Evolutionary conservation across 805 yeast genomes (phyloP), one percentile per base, ranked within the genome.

Genomic region (Metschnikowia hibisci): DNA sequence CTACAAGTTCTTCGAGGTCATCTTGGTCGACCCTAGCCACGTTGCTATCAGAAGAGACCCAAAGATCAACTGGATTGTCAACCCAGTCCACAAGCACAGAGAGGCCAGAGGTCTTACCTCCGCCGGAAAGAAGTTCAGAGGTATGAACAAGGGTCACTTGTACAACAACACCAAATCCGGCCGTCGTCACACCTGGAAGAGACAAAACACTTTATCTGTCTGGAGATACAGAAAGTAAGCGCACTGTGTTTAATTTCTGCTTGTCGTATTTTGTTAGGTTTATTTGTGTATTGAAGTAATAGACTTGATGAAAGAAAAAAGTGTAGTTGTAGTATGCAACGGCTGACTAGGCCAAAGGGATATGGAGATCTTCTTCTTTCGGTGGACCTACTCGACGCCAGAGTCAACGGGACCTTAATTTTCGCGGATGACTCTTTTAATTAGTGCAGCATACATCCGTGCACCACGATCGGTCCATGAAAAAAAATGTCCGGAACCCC

Each of bases 31-130:
- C 69, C 99, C 99, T 66, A 80, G 81, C 67, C 99, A 93, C 87
- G 85, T 87, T 80, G 98, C 96, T 62, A 89, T 93, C 83, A 89
- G 96, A 81, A 87, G 95, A 76, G 96, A 90, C 69, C 84, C 99
- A 63, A 84, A 93, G 78, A 82, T 82, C 95, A 93, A 93, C 98
- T 93, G 99, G 99, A 93, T 93, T 77, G 89, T 78, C 71, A 87
- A 87, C 87, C 96, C 99, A 67, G 99, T 93, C 59, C 99, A 93
- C 95, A 93, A 93, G 85, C 97, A 88, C 87, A 89, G 99, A 79
- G 99, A 93, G 80, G 78, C 95, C 67, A 91, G 99, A 84, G 98
- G 98, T 77, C 87, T 93, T 67, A 93, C 99, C 68, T 69, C 96
- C 64, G 82, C 90, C 63, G 99, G 99, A 73, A 93, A 90, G 95